Evolutionary conservation across 2,329 filamentous ascomycete genomes (phyloP).

Genomic region (Parascedosporium putredinis): DNA sequence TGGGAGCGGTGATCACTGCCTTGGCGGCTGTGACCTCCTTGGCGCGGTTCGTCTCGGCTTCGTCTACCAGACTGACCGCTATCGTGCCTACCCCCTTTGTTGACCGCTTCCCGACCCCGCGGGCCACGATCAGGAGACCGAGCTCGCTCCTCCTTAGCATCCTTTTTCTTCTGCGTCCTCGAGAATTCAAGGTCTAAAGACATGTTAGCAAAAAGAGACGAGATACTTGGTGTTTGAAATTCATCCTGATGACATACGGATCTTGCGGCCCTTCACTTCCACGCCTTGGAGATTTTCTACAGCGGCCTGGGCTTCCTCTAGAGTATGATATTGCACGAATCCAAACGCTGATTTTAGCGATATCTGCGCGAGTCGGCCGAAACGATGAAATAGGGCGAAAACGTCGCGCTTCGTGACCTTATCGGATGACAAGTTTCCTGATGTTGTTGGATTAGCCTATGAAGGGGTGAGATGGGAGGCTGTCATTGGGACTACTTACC

Average conservation of each 20-base stretch:
- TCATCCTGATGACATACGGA: slow-evolving; percentile 54
- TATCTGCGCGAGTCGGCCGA: slow-evolving; percentile 83
- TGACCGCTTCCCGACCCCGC: slow-evolving; percentile 22
- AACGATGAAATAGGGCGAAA: slow-evolving; percentile 79
- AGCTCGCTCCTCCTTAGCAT: slow-evolving; percentile 46
- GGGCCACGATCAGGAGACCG: slow-evolving; percentile 47
- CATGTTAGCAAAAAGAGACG: not conserved
- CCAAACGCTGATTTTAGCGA: slow-evolving; percentile 95
- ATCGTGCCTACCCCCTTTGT: slow-evolving; percentile 22
- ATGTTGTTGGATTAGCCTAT: slow-evolving; percentile 21
- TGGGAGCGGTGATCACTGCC: slow-evolving; percentile 43
- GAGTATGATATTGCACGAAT: slow-evolving; percentile 85
- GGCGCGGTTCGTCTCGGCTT: slow-evolving; percentile 40
- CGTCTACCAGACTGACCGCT: slow-evolving; percentile 31
- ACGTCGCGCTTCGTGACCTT: slow-evolving; percentile 62
- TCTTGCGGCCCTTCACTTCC: slow-evolving; percentile 78
- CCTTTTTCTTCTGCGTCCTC: slow-evolving; percentile 64
- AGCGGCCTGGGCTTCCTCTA: slow-evolving; percentile 63
- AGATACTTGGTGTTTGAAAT: not conserved
- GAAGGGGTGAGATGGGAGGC: slow-evolving; percentile 17
- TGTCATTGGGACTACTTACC: slow-evolving; percentile 41
- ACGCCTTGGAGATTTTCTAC: slow-evolving; percentile 70
- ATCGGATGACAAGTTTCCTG: slow-evolving; percentile 62
- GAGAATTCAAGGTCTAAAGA: slow-evolving; percentile 74
- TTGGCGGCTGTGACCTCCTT: slow-evolving; percentile 58